Base-by-base conservation (phyloP, 441 rosid species). In the Brassica hybrid region DNA sequence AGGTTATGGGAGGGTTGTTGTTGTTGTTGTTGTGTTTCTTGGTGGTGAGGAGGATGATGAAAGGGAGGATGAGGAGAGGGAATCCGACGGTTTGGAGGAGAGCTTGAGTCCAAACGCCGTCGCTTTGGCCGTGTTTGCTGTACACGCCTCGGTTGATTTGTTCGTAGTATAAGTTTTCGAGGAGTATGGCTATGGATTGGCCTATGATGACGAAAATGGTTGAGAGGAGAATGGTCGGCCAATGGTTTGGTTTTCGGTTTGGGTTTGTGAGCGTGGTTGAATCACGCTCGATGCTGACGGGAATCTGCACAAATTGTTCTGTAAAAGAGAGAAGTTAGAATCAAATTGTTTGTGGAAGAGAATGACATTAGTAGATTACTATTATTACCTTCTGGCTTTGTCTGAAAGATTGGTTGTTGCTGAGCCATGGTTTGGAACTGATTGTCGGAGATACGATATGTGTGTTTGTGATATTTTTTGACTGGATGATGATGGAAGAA, bases 41-140 rank as follows among this genome's bases (percentile, higher is more conserved):
- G 36, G 54, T n/a, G 30, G 38, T 41, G 67, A 63, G 66, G n/a
- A n/a, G n/a, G 77, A 81, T n/a, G 56, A 76, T 17, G 69, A 81
- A 79, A 32, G 84, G 86, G 59, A 81, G 17, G 56, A 81, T 69
- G 11, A 83, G 81, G 16, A 83, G 75, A 58, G 86, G 86, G 75
- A 83, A 83, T 4, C 80, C 86, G 10, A 80, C 84, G 38, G 76
- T 80, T 65, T 80, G 82, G 69, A 81, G 72, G 19, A 81, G 82
- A 4, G 84, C 7, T 19, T 57, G 77, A 67, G 74, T 76, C 86
- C 84, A 83, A 18, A 77, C 79, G 68, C 82, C 68, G 9, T 78
- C 73, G 73, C 66, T 58, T 76, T 80, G 83, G 25, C 21, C 73
- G 3, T 0, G 66, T 23, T 66, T 69, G 61, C 71, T 3, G 77